Base-by-base conservation (phyloP, 345 rosid genomes). In the Pistacia vera region DNA sequence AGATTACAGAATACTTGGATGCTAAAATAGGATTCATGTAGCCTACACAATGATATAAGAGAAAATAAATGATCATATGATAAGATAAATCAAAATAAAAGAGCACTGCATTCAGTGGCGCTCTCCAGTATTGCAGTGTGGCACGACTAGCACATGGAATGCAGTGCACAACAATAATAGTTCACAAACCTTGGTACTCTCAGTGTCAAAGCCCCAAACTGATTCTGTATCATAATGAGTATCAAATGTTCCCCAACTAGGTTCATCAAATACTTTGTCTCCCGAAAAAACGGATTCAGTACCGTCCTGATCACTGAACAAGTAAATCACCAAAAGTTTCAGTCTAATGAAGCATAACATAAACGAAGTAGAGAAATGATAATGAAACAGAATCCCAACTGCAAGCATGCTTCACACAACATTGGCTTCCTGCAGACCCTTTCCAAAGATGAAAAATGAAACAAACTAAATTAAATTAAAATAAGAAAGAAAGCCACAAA, bases 181-280 rank as follows among this genome's bases (percentile, higher is more conserved):
- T 66, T 22, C 38, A 60, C 80, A 70, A 81, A 93, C 93, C 95
- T 85, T 86, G 73, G 84, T 83, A 56, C 68, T 77, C 68, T 78
- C 85, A 75, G 72, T 78, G 73, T 88, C 90, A 65, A 77, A 69
- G 75, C 88, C 94, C 93, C 92, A 95, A 77, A 86, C 85, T 51
- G 96, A 90, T 38, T 93, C 95, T 70, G 88, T 61, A 80, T 91
- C 93, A 74, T 88, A 89, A 58, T 87, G 84, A 36, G 81, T 70
- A 49, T 93, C 98, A 62, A 89, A 88, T 61, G 74, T 85, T 18
- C 92, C 95, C 93, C 91, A 86, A 65, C 80, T 68, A 71, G 90
- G 86, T 81, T 86, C 93, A 75, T 93, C 93, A 76, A 69, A 86
- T 78, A 73, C 72, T 89, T 80, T 96, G 25, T 85, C 92, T 64